Base-by-base conservation (phyloP, 768 basidiomycete species). In the Tremella yokohamensis region DNA sequence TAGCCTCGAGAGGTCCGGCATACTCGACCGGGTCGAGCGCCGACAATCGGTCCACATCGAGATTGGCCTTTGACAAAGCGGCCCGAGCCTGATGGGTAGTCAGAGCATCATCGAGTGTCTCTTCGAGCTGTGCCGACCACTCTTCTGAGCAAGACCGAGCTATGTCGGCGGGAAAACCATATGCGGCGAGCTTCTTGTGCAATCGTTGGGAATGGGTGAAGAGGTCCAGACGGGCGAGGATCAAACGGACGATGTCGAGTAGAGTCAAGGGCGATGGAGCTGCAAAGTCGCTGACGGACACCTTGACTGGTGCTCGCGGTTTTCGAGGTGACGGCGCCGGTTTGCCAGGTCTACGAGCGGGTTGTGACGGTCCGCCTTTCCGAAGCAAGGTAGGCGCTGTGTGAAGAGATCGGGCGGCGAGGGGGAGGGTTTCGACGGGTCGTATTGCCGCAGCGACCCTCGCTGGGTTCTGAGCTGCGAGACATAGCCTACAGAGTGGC, bases 1-100 rank as follows among this genome's bases (percentile, higher is more conserved):
- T 57, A 1, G 65, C 49, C 56, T 76, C 74, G n/a, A 70, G 40
- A 12, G 65, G 60, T 2, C 34, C 40, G 6, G 52, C 52, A 53
- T 66, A 65, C 8, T 69, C 65, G 8, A 61, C 65, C 19, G 66
- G 61, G 0, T 42, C 52, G 37, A 72, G 47, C 0, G 68, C 62
- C 18, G 59, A 44, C 40, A 74, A 44, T 2, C 58, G 50, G 22
- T 65, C 52, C 15, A 50, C 42, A 34, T 68, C 55, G 65, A 67
- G 70, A 6, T 62, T 65, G 0, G 52, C 54, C 4, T 9, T 22
- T 29, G 40, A 19, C 8, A 69, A 19, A 2, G 57, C 62, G 22
- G 25, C 25, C 9, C 12, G 15, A 2, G 60, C 61, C 16, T 55
- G 49, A 8, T 57, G 53, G 18, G 63, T 62, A 18, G 16, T 47